These are phyloP conservation scores for Kodamaea nitidulidarum DNA, from an alignment of 805 yeast genomes.

Conservation along the genomic window DNA sequence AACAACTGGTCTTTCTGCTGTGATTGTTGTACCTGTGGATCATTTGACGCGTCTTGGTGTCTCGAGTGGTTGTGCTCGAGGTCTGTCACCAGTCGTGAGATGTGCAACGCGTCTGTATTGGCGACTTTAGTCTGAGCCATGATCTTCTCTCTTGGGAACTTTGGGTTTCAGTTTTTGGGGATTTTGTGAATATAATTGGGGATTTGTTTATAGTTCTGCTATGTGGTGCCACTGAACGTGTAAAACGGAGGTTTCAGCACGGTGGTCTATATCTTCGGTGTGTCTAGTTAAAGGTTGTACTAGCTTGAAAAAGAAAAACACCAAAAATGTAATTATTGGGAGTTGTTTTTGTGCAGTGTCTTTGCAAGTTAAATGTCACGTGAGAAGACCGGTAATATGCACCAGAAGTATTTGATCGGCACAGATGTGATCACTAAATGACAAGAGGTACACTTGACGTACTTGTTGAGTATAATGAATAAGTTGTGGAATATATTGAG, in stretches of 20 bases:
- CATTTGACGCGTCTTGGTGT: background rate
- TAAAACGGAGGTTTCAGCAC: background rate
- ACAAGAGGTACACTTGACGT: too few species aligned
- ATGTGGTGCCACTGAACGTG: too few species aligned
- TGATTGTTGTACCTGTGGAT: background rate
- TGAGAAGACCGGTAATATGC: too few species aligned
- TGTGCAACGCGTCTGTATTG: background rate
- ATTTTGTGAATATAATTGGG: too few species aligned
- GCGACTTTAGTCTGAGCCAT: conserved; percentile 1
- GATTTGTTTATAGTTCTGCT: too few species aligned
- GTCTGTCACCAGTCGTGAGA: background rate
- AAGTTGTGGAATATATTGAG: too few species aligned
- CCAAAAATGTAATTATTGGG: background rate
- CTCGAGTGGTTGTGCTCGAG: background rate
- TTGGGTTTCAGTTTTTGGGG: too few species aligned
- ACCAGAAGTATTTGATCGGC: too few species aligned
- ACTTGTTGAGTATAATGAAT: too few species aligned
- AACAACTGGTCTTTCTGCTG: background rate
- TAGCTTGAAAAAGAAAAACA: background rate
- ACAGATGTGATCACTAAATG: too few species aligned
- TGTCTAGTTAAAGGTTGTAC: background rate
- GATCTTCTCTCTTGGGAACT: background rate
- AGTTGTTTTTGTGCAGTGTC: background rate
- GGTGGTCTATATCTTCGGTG: too few species aligned
- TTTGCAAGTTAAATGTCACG: background rate